Base-by-base conservation (phyloP, 1,284 basidiomycete species). In the Uromyces viciae-fabae region DNA sequence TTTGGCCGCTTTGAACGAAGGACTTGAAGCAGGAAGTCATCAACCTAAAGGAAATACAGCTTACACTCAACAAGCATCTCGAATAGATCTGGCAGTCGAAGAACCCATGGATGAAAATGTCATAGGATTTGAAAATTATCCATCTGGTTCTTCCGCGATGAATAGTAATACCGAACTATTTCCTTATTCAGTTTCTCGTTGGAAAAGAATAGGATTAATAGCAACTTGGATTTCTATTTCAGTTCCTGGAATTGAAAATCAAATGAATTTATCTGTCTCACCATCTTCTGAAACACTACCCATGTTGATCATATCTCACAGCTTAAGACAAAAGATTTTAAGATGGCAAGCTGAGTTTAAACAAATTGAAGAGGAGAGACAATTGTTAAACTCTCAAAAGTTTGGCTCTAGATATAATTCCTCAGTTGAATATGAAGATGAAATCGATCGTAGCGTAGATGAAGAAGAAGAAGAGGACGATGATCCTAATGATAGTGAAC, bases 201-300 rank as follows among this genome's bases (percentile, higher is more conserved):
- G 93, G 91, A 90, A 90, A 74, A 89, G 96, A 46, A 88, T 94
- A 22, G 89, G 90, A 0, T 91, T 94, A 81, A 89, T 91, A 38
- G 91, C 90, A 0, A 90, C 92, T 7, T 90, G 90, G 68, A 87
- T 98, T 79, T 89, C 90, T 2, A 89, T 89, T 74, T 86, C 89
- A 43, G 91, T 95, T 9, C 90, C 92, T 58, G 72, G 72, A 28
- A 40, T 58, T 17, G 60, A 56, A 36, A 49, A 49, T 60, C 25
- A 68, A 25, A 46, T n/a, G 11, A 46, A 52, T 43, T 25, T 22
- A 33, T 5, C 33, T 14, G 25, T 28, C 2, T 49, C 31, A 2
- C 36, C 33, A 42, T 19, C 42, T 22, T 11, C 46, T 49, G 11
- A 22, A 11, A 49, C 11, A 11, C 46, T 11, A 22, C 46, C 46